Evolutionary conservation across 352 stramenopile species (phyloP).

Genomic region (Globisporangium lucens): DNA sequence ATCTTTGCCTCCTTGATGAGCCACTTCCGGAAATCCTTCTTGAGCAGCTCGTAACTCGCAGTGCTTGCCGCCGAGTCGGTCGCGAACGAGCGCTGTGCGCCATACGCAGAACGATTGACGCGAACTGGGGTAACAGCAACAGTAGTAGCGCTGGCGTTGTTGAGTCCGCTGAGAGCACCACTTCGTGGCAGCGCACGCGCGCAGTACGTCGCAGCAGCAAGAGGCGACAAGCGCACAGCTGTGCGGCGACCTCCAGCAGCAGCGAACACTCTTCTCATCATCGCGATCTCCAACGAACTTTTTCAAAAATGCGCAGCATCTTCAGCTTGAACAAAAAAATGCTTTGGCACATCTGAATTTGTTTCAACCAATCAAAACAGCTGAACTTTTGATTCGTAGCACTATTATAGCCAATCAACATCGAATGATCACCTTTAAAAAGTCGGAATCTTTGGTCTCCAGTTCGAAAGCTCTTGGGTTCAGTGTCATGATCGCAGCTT

Average conservation of each 20-base stretch:
- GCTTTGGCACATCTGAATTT: not conserved
- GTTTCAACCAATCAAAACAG: not conserved
- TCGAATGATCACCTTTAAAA: not conserved
- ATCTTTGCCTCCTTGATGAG: slow-evolving; percentile 47
- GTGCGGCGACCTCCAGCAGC: not conserved
- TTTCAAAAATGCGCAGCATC: not conserved
- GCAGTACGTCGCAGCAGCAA: not conserved
- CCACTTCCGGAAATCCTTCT: slow-evolving; percentile 65
- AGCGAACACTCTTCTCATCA: not conserved
- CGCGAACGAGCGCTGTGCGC: slow-evolving; percentile 1
- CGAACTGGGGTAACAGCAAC: not conserved
- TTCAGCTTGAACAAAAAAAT: not conserved
- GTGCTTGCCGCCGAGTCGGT: slow-evolving; percentile 1
- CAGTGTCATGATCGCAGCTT: slow-evolving; percentile 39
- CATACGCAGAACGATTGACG: not conserved
- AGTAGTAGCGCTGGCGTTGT: not conserved
- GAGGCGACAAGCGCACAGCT: not conserved
- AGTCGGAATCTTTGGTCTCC: not conserved
- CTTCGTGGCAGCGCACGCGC: not conserved
- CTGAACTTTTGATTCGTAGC: not conserved
- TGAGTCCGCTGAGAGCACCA: not conserved
- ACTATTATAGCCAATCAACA: not conserved
- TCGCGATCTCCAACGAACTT: not conserved
- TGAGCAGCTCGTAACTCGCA: slow-evolving; percentile 41
- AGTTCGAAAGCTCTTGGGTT: not conserved